A percentile compares a stretch with the other conserved stretches of the same genome.
Evolutionary conservation across 352 stramenopile species (phyloP).

Genomic region (Pythium phragmitis): DNA sequence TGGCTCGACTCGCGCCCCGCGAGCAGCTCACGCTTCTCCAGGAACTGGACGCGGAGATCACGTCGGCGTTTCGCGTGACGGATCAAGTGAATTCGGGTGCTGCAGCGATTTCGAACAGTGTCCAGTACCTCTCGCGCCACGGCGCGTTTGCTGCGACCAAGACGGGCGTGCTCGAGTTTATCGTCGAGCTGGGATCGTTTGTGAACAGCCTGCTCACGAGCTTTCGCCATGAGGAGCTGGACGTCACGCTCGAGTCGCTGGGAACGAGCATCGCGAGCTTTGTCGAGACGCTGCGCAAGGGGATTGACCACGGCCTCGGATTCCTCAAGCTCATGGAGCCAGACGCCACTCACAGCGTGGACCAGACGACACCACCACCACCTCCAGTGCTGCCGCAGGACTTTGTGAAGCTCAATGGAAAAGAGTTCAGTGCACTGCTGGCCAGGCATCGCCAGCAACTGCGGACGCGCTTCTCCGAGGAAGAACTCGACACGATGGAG

Average conservation of each 20-base stretch:
- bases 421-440: conserved; percentile 48
- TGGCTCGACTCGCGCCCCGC: conserved; percentile 5
- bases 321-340: neutral
- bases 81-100: conserved; percentile 19
- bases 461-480: conserved; percentile 27
- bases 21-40: conserved; percentile 28
- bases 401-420: conserved; percentile 41
- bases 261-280: conserved; percentile 33
- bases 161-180: conserved; percentile 37
- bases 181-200: conserved; percentile 42
- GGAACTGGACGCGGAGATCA: conserved; percentile 30
- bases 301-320: conserved; percentile 7
- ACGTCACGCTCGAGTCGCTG: conserved; percentile 35
- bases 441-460: conserved; percentile 30
- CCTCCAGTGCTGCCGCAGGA: conserved; percentile 52
- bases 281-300: conserved; percentile 33
- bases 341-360: too few species aligned
- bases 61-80: conserved; percentile 29
- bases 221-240: conserved; percentile 26
- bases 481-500: conserved; percentile 37
- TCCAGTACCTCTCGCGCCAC: neutral
- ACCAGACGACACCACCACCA: conserved; percentile 11
- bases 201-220: conserved; percentile 34
- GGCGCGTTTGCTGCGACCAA: conserved; percentile 12
- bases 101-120: neutral